A percentile compares a stretch with the other conserved stretches of the same genome.
Evolutionary conservation across 2,329 filamentous ascomycete genomes (phyloP).

Genomic region (Fusarium transvaalense): DNA sequence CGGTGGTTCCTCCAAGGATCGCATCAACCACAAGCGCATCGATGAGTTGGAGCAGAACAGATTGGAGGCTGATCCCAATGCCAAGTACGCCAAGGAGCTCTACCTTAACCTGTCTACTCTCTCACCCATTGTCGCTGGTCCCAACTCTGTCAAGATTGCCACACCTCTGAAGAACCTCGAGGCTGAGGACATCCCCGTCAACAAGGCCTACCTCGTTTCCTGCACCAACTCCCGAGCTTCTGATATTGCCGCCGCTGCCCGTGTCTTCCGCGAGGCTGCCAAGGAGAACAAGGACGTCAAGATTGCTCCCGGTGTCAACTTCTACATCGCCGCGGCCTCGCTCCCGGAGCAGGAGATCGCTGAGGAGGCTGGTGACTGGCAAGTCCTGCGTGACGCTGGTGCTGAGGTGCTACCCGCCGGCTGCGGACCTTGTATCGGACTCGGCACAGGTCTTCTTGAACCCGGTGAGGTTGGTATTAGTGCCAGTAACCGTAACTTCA

Average conservation of each 20-base stretch:
- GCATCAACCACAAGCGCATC: slow-evolving; percentile 79
- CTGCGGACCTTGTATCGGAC: slow-evolving; percentile 88
- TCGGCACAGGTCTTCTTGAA: slow-evolving; percentile 83
- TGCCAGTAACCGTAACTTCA: slow-evolving; percentile 57
- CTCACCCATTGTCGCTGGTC: slow-evolving; percentile 85
- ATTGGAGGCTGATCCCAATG: slow-evolving; percentile 78
- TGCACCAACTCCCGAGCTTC: slow-evolving; percentile 90
- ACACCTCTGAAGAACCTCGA: slow-evolving; percentile 82
- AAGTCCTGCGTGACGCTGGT: slow-evolving; percentile 83
- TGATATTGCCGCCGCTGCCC: slow-evolving; percentile 82
- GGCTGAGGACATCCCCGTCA: slow-evolving; percentile 77
- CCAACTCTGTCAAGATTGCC: slow-evolving; percentile 90
- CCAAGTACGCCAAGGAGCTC: slow-evolving; percentile 84
- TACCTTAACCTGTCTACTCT: slow-evolving; percentile 86
- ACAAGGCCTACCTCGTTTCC: slow-evolving; percentile 89
- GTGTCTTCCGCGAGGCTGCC: slow-evolving; percentile 84
- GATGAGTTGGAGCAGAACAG: slow-evolving; percentile 78
- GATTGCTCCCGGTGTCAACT: slow-evolving; percentile 80
- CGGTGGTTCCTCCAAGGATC: slow-evolving; percentile 61
- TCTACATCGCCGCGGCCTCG: slow-evolving; percentile 93
- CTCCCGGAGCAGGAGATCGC: slow-evolving; percentile 79
- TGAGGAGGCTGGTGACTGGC: slow-evolving; percentile 88
- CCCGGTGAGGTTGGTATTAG: slow-evolving; percentile 88
- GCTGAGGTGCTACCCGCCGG: slow-evolving; percentile 77
- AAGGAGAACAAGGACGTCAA: slow-evolving; percentile 74